Percentiles rank a stretch among this genome's conserved stretches.
phyloP scores from a whole-genome alignment of 768 basidiomycete species.

The Sporobolomyces roseus region DNA sequence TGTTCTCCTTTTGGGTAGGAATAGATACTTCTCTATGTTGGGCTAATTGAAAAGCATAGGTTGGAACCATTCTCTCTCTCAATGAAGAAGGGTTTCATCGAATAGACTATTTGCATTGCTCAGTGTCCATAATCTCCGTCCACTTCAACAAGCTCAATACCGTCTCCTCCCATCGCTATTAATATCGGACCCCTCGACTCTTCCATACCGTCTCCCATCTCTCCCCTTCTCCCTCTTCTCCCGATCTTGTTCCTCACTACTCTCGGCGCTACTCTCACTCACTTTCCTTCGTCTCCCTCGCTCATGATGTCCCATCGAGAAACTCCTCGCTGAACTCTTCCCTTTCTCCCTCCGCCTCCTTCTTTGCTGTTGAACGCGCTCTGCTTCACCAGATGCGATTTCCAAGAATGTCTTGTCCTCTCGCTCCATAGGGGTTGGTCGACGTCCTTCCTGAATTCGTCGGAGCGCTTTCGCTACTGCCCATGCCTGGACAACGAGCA shows the following conservation, averaged over 20 bases:
- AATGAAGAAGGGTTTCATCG: too few species aligned
- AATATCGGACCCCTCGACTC: too few species aligned
- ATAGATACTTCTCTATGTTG: too few species aligned
- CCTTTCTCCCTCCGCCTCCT: neutral
- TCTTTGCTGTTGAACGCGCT: neutral
- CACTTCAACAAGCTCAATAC: too few species aligned
- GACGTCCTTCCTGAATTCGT: slow-evolving; percentile 24
- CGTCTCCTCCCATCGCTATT: too few species aligned
- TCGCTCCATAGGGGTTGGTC: slow-evolving; percentile 28
- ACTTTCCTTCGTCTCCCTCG: neutral
- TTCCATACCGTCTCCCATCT: neutral
- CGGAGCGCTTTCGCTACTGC: slow-evolving; percentile 29
- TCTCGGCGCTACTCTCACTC: neutral
- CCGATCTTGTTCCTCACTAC: too few species aligned
- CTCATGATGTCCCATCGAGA: neutral
- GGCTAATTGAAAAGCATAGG: too few species aligned
- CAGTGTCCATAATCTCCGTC: too few species aligned
- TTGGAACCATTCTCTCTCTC: too few species aligned
- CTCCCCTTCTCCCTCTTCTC: neutral
- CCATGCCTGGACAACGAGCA: slow-evolving; percentile 15
- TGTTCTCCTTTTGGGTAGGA: too few species aligned
- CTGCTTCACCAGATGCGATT: neutral
- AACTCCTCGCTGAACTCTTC: neutral
- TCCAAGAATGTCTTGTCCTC: slow-evolving; percentile 30
- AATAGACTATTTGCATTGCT: too few species aligned